Evolutionary conservation across 768 basidiomycete genomes (phyloP), one percentile per base, ranked within the genome.

Genomic region (Porphyrellus cyaneotinctus): DNA sequence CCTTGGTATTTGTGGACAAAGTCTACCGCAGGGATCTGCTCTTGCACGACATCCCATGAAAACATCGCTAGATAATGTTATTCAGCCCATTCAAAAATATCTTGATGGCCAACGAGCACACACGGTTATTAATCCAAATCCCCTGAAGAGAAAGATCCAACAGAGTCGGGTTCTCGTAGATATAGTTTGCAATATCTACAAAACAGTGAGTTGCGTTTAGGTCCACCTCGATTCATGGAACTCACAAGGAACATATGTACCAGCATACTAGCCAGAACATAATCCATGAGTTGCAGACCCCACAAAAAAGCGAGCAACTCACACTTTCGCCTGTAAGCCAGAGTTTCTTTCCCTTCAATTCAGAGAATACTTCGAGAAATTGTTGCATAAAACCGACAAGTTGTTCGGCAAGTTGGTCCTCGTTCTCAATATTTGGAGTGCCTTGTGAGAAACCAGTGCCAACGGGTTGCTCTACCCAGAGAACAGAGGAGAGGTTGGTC

Each of bases 361-460:
- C 88, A 0, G 73, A 72, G 70, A 91, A 91, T 4, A 91, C 80
- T 23, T 83, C 75, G 6, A 91, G 73, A 70, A 90, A 91, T 61
- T 91, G 88, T 53, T 83, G 78, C 60, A 91, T 48, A 66, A 90
- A 90, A 10, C 67, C 79, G 4, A 74, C 71, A 2, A 80, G 64
- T 47, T 81, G 78, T 10, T 69, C 79, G 8, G 83, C 83, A 0
- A 88, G 71, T 42, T 84, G 76, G 45, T 78, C 56, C 57, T 88
- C 78, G 20, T 79, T 78, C 65, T 74, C 67, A 35, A 83, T 82
- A 52, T 83, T 80, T 1, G 88, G 86, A 14, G 55, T 72, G 17
- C 88, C 88, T 54, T 85, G 84, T 3, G 85, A 85, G 65, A 83
- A 90, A 0, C 88, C 88, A 6, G 87, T 89, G 6, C 88, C 88